Percentiles rank a stretch among this genome's conserved stretches.
Conservation (phyloP, 2,329 filamentous ascomycete species). For the Amylocarpus encephaloides region DNA sequence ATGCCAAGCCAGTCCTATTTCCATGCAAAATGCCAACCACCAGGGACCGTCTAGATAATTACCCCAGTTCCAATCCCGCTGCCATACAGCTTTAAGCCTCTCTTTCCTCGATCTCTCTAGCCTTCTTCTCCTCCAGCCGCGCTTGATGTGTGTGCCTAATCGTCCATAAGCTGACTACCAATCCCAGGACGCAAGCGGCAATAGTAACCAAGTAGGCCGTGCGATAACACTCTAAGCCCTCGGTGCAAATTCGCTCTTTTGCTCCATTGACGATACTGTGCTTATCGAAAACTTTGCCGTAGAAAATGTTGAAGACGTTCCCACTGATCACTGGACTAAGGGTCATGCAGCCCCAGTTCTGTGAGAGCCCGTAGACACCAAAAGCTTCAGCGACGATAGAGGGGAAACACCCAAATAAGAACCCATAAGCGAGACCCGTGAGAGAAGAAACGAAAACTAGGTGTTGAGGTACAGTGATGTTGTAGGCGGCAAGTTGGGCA, state of each 20-base stretch:
- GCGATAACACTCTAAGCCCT: slow-evolving; percentile 75
- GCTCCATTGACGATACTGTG: slow-evolving; percentile 64
- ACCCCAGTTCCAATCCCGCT: too few relatives aligned
- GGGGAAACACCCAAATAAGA: slow-evolving; percentile 89
- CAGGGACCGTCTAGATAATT: too few relatives aligned
- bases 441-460: slow-evolving; percentile 74
- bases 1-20: too few relatives aligned
- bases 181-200: slow-evolving; percentile 60
- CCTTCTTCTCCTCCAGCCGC: slow-evolving; percentile 18
- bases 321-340: slow-evolving; percentile 80
- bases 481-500: slow-evolving; percentile 71
- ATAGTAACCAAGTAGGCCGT: slow-evolving; percentile 77
- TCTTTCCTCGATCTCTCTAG: slow-evolving; percentile 11
- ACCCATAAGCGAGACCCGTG: slow-evolving; percentile 85
- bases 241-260: slow-evolving; percentile 67
- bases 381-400: slow-evolving; percentile 87
- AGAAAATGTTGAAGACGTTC: slow-evolving; percentile 89
- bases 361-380: slow-evolving; percentile 78
- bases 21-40: too few relatives aligned
- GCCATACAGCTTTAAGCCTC: slow-evolving; percentile 1
- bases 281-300: slow-evolving; percentile 74
- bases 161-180: slow-evolving; percentile 63
- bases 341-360: slow-evolving; percentile 97
- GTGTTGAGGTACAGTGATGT: slow-evolving; percentile 68
- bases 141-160: slow-evolving; percentile 39